Conservation (phyloP, 148 eudicot species). For the Rhododendron simsii region DNA sequence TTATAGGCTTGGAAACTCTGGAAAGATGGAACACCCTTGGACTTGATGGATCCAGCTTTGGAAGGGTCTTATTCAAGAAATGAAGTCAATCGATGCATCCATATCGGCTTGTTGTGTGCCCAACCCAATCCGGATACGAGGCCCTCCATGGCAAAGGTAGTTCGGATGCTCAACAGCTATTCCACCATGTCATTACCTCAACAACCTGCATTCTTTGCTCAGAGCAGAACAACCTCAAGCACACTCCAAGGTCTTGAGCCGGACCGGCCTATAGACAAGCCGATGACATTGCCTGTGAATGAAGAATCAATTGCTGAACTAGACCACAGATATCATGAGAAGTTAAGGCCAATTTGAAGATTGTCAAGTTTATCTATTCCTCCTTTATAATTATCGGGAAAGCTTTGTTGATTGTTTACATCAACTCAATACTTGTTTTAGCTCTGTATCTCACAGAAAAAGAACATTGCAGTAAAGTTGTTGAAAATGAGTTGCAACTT, state of each 20-base stretch:
- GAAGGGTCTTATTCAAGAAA: not conserved
- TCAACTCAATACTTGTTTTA: too few relatives aligned
- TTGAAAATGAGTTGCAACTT: not conserved
- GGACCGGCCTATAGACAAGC: not conserved
- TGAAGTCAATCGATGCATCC: constrained; percentile 30
- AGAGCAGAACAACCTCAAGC: not conserved
- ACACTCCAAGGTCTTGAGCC: not conserved
- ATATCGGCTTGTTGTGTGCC: constrained; percentile 34
- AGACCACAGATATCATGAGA: not conserved
- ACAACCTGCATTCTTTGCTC: constrained; percentile 25
- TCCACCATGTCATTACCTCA: constrained; percentile 23
- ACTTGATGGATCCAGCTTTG: constrained; percentile 23
- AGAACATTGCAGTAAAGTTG: not conserved
- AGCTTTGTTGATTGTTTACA: not conserved
- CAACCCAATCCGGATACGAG: constrained; percentile 23
- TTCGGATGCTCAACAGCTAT: constrained; percentile 31
- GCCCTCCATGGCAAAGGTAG: constrained; percentile 37
- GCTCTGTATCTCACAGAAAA: not conserved
- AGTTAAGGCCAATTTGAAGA: not conserved
- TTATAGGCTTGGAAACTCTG: constrained; percentile 37
- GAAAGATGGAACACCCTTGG: constrained; percentile 19
- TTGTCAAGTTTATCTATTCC: not conserved
- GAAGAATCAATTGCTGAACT: not conserved
- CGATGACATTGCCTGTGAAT: not conserved
- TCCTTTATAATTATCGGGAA: not conserved